Base-by-base conservation (phyloP, 1,284 basidiomycete genomes). In the Ustilago shanxiensis region DNA sequence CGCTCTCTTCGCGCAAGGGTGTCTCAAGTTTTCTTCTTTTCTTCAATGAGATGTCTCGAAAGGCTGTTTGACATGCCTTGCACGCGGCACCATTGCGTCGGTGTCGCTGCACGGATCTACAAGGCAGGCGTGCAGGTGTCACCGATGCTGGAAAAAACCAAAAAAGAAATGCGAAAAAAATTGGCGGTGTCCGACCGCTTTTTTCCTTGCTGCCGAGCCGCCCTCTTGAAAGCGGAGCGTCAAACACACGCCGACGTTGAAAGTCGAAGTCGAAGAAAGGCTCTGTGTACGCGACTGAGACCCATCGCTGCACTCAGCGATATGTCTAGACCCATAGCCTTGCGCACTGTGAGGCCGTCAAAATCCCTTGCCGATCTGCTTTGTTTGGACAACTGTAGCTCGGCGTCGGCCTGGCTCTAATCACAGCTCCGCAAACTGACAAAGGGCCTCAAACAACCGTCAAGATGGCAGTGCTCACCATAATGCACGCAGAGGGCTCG, bases 101-200 rank as follows among this genome's bases (percentile, higher is more conserved):
- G 31, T 29, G 47, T 14, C 16, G 41, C 60, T 68, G 60, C 66
- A 68, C 26, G 55, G 66, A 68, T 68, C 66, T 45, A 62, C 66
- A 68, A 54, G 50, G 55, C 66, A 68, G 66, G 31, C 18, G 39
- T 37, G 39, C 59, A 56, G 58, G 37, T 47, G 33, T 33, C 56
- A 49, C 31, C 44, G 31, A n/a, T n/a, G n/a, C n/a, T n/a, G n/a
- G n/a, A n/a, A n/a, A n/a, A 37, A 18, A 11, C 11, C 35, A 9
- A 8, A 54, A 20, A 44, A 20, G n/a, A 10, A 44, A 44, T 1
- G 20, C 1, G 7, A 44, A 44, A 20, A 44, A 44, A 44, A 14
- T 44, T 44, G n/a, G 41, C n/a, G 8, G 41, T 37, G 35, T 37
- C 14, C 35, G 14, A 44, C 31, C 11, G 31, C 31, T 33, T 33